Conservation (phyloP, 306 rosid species). For the Lupinus albus region DNA sequence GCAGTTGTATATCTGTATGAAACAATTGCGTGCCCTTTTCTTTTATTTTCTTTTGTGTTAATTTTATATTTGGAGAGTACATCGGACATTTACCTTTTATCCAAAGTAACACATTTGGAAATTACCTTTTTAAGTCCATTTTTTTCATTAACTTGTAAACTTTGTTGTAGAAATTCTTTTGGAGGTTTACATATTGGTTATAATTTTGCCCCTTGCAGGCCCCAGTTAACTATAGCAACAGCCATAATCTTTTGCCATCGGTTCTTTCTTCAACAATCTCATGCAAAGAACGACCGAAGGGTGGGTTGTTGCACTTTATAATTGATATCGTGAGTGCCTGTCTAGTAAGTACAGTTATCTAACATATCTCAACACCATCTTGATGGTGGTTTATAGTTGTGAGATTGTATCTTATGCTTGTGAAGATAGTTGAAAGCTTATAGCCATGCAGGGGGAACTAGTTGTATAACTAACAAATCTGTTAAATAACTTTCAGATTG, state of each 20-base stretch:
- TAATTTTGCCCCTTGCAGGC: constrained; percentile 50
- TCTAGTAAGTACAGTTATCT: neutral
- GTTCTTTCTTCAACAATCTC: constrained; percentile 61
- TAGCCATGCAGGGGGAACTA: no score
- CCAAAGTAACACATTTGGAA: neutral
- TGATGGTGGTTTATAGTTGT: neutral
- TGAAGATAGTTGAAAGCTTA: no score
- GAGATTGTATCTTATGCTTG: no score
- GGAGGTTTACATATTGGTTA: constrained; percentile 39
- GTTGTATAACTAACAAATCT: no score
- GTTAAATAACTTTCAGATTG: no score
- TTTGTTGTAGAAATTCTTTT: constrained; percentile 24
- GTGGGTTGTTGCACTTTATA: constrained; percentile 47
- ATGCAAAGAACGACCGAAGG: constrained; percentile 59
- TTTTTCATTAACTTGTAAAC: constrained; percentile 16
- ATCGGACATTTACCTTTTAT: constrained; percentile 9
- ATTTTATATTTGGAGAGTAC: constrained; percentile 9
- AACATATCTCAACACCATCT: constrained; percentile 6
- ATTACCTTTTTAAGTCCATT: constrained; percentile 6
- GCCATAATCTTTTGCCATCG: constrained; percentile 61
- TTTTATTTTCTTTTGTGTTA: constrained; percentile 2
- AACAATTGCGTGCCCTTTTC: constrained; percentile 7
- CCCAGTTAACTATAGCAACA: constrained; percentile 60
- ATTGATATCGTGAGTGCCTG: constrained; percentile 32
- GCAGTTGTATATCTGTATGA: constrained; percentile 3